phyloP scores from a whole-genome alignment of 2,329 filamentous ascomycete genomes.

The Diaporthe humulicola region DNA sequence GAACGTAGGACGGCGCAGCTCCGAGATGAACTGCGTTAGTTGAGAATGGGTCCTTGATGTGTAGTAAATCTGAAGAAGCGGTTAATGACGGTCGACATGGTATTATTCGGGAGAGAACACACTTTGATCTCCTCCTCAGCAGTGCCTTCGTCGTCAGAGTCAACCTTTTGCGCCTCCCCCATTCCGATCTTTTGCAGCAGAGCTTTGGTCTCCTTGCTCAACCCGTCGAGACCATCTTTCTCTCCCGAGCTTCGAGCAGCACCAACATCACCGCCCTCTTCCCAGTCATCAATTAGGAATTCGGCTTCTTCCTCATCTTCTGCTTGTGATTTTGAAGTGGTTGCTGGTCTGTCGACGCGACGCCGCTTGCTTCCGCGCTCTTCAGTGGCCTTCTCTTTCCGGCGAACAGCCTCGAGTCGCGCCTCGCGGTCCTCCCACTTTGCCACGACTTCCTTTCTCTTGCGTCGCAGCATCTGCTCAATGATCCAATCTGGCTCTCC shows the following conservation, averaged over 20 bases:
- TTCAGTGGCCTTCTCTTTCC: conserved; percentile 71
- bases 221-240: conserved; percentile 61
- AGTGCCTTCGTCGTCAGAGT: conserved; percentile 54
- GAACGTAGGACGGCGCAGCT: conserved; percentile 82
- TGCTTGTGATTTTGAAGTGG: conserved; percentile 38
- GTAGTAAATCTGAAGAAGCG: conserved; percentile 77
- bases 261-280: conserved; percentile 59
- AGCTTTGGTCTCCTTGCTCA: conserved; percentile 82
- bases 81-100: background rate
- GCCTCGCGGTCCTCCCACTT: conserved; percentile 80
- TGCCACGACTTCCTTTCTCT: conserved; percentile 74
- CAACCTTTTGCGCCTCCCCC: conserved; percentile 49
- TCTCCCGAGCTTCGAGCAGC: conserved; percentile 46
- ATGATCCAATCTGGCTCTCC: conserved; percentile 89
- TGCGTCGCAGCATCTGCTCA: conserved; percentile 79
- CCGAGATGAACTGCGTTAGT: conserved; percentile 86
- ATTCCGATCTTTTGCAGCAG: conserved; percentile 77
- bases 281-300: conserved; percentile 80
- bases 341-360: conserved; percentile 54
- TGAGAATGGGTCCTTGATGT: conserved; percentile 95
- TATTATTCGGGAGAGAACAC: conserved; percentile 34
- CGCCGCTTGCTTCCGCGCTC: conserved; percentile 62
- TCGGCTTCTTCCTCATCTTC: conserved; percentile 69
- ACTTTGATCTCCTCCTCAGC: conserved; percentile 78
- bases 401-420: conserved; percentile 75